Evolutionary conservation across 805 yeast species (phyloP), one percentile per base, ranked within the genome.

Genomic region (Ogataea wickerhamii): DNA sequence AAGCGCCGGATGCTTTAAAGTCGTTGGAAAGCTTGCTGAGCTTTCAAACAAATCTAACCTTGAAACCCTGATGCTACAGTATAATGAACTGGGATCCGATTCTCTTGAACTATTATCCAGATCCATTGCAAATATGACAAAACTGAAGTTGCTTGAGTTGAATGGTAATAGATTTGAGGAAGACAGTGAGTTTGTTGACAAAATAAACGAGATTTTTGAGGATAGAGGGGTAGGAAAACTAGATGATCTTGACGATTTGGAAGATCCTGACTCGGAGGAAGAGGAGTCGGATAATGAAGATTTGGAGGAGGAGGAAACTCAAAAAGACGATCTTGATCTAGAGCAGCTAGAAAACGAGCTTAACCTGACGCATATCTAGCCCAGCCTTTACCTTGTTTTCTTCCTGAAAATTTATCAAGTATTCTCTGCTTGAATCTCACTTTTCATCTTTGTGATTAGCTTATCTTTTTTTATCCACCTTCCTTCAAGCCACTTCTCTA

Each of bases 111-210:
- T 70, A n/a, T 64, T 93, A 39, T 71, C 70, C 25, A 66, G 68
- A 6, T 80, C 80, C 14, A 64, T 87, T 34, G 61, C 67, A 14
- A 53, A 63, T 14, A 66, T 91, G 51, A 82, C 83, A 28, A 67
- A 69, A 16, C 70, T 93, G 58, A 68, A 76, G 55, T 37, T 56
- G 7, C 70, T 93, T 48, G 98, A 93, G 68, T 73, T 93, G 48
- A 91, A 93, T 57, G 99, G 99, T 58, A 93, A 93, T 66, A 71
- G 86, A 58, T 83, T 93, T 53, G 86, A 86, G 35, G 98, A 93
- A 61, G 98, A 91, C 48, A 78, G 86, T 28, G 83, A 78, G 42
- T 67, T 73, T 16, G 61, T 93, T 39, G 84, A 78, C 38, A 62
- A 66, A 36, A 76, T 91, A 47, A 70, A 61, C 33, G 76, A 68